Conservation (phyloP, 352 stramenopile species). For the Albugo candida region DNA sequence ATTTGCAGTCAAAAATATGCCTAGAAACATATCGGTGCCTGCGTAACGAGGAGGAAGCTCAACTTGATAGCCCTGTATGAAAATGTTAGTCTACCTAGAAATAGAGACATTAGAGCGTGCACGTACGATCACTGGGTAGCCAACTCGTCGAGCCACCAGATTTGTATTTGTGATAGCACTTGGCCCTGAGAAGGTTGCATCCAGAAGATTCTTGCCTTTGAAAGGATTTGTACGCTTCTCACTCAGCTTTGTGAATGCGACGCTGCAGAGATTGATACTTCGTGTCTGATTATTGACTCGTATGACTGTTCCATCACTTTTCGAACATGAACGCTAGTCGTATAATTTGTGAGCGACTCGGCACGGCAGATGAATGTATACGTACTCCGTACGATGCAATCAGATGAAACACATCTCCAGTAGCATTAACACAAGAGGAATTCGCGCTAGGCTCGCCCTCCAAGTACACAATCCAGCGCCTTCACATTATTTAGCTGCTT, state of each 20-base stretch:
- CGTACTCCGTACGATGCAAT: too few species aligned
- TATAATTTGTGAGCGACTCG: too few species aligned
- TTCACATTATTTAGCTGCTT: too few species aligned
- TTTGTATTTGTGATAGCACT: too few species aligned
- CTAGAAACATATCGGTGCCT: constrained; percentile 7
- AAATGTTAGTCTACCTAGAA: neutral
- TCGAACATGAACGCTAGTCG: constrained; percentile 1
- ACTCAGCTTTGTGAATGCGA: constrained; percentile 2
- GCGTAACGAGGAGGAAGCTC: constrained; percentile 13
- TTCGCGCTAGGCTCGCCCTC: neutral
- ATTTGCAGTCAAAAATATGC: constrained; percentile 10
- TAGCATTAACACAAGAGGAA: neutral
- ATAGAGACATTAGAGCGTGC: too few species aligned
- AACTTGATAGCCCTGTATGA: constrained; percentile 6
- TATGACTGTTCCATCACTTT: constrained; percentile 1
- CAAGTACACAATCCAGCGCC: too few species aligned
- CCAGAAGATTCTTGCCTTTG: constrained; percentile 5
- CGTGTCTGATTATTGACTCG: neutral
- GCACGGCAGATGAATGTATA: too few species aligned
- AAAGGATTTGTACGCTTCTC: constrained; percentile 6
- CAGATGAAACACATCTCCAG: too few species aligned
- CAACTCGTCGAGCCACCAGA: too few species aligned
- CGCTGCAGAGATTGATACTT: constrained; percentile 6
- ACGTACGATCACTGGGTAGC: too few species aligned
- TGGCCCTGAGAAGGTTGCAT: neutral